Conservation (phyloP, 1,284 basidiomycete species). For the Athelia psychrophila region DNA sequence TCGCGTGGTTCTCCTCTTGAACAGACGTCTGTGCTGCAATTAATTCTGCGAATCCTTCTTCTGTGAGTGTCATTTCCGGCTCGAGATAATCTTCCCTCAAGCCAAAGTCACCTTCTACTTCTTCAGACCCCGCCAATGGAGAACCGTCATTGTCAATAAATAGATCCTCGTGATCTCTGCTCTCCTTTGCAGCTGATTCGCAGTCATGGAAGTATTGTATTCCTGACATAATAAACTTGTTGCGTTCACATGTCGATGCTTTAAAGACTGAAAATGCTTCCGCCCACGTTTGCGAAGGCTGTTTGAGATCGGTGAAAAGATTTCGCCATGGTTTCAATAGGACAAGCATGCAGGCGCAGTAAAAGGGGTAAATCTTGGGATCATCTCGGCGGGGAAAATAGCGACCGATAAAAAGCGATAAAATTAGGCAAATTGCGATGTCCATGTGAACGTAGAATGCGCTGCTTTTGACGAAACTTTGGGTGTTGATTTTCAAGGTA, state of each 20-base stretch:
- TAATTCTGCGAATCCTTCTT: slow-evolving; percentile 7
- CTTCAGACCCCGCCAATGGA: not conserved
- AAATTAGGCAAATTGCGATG: slow-evolving; percentile 33
- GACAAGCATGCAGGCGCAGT: slow-evolving; percentile 33
- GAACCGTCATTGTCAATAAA: not conserved
- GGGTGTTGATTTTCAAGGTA: slow-evolving; percentile 14
- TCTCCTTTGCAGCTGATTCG: slow-evolving; percentile 10
- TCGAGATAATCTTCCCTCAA: slow-evolving; percentile 6
- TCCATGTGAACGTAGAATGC: slow-evolving; percentile 17
- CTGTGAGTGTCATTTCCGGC: not conserved
- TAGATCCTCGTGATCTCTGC: not conserved
- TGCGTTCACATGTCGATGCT: not conserved
- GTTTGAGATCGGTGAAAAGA: slow-evolving; percentile 24
- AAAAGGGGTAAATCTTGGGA: slow-evolving; percentile 19
- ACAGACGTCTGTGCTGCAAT: slow-evolving; percentile 3
- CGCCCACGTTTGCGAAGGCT: slow-evolving; percentile 17
- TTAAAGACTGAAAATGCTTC: slow-evolving; percentile 19
- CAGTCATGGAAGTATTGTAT: slow-evolving; percentile 37
- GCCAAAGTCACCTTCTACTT: slow-evolving; percentile 2
- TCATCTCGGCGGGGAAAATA: slow-evolving; percentile 29
- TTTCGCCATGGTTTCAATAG: slow-evolving; percentile 38
- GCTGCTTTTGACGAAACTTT: slow-evolving; percentile 9
- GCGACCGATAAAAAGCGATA: slow-evolving; percentile 29
- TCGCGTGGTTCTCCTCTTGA: slow-evolving; percentile 9
- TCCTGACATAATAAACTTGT: slow-evolving; percentile 17